Percentiles rank a stretch among this genome's conserved stretches.
These are phyloP conservation scores for Clarireedia hainanense DNA, from an alignment of 2,329 filamentous ascomycete genomes.

Conservation along the genomic window DNA sequence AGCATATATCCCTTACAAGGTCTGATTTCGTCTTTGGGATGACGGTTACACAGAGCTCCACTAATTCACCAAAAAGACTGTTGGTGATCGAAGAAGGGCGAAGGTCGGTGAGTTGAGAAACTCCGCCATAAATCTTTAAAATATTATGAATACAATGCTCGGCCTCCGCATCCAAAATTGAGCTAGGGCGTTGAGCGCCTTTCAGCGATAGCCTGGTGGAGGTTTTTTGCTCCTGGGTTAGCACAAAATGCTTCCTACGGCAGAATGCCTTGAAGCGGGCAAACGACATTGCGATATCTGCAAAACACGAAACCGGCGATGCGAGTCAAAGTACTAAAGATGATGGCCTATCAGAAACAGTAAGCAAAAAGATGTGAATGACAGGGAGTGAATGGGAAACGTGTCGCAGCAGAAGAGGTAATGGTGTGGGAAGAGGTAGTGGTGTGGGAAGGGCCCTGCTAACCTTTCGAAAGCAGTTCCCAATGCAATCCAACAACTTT, in stretches of 20 bases:
- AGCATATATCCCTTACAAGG: not conserved
- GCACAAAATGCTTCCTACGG: not conserved
- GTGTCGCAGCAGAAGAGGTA: too few relatives aligned
- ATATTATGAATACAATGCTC: slow-evolving; percentile 6
- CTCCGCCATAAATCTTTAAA: not conserved
- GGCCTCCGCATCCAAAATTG: not conserved
- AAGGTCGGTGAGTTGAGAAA: slow-evolving; percentile 18
- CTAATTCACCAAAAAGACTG: slow-evolving; percentile 30
- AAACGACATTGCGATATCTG: too few relatives aligned
- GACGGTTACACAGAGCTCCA: slow-evolving; percentile 29
- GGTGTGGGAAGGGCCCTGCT: too few relatives aligned
- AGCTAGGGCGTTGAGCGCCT: not conserved
- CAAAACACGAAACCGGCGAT: not conserved
- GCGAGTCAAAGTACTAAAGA: not conserved
- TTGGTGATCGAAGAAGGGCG: slow-evolving; percentile 30
- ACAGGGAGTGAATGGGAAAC: too few relatives aligned
- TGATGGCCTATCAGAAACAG: not conserved
- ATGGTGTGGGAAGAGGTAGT: too few relatives aligned
- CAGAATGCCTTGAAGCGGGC: not conserved
- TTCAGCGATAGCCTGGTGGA: not conserved
- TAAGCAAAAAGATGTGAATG: too few relatives aligned
- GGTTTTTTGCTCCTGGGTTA: not conserved
- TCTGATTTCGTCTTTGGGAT: not conserved
- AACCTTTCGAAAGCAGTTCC: too few relatives aligned
- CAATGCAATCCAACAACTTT: too few relatives aligned